Evolutionary conservation across 2,329 filamentous ascomycete genomes (phyloP).

Genomic region (Colletotrichum tropicicola): DNA sequence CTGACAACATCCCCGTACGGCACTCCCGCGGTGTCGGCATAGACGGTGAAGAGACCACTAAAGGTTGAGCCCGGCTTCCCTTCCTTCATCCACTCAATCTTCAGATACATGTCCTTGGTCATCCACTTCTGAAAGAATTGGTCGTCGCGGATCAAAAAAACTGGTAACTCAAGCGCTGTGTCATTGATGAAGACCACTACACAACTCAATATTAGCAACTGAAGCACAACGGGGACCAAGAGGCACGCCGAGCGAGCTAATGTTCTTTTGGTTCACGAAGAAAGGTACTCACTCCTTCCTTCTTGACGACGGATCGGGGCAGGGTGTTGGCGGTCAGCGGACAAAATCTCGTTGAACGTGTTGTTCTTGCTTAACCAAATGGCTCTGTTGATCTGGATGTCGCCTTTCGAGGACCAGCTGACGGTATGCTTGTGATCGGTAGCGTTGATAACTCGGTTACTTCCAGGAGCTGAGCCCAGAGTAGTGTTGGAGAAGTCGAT

Average conservation of each 20-base stretch:
- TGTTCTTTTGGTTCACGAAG: too few species aligned
- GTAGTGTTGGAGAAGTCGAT: neutral
- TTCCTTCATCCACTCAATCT: neutral
- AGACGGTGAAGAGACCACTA: conserved; percentile 13
- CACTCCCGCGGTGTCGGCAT: neutral
- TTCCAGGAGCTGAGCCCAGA: neutral
- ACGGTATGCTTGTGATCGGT: neutral
- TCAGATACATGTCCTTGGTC: neutral
- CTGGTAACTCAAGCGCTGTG: neutral
- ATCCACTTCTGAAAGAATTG: neutral
- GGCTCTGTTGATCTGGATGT: neutral
- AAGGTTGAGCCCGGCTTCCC: neutral
- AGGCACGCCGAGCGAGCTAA: too few species aligned
- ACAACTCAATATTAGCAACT: neutral
- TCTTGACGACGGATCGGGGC: too few species aligned
- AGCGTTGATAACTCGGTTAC: neutral
- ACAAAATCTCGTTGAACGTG: too few species aligned
- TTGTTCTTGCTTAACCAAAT: too few species aligned
- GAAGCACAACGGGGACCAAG: too few species aligned
- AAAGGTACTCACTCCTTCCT: too few species aligned
- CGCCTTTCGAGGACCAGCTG: neutral
- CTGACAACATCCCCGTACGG: neutral
- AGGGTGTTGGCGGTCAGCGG: too few species aligned
- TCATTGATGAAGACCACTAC: neutral
- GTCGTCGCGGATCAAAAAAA: neutral